Evolutionary conservation across 176 grass and related monocot species (phyloP).

Genomic region (Triticum timopheevii): DNA sequence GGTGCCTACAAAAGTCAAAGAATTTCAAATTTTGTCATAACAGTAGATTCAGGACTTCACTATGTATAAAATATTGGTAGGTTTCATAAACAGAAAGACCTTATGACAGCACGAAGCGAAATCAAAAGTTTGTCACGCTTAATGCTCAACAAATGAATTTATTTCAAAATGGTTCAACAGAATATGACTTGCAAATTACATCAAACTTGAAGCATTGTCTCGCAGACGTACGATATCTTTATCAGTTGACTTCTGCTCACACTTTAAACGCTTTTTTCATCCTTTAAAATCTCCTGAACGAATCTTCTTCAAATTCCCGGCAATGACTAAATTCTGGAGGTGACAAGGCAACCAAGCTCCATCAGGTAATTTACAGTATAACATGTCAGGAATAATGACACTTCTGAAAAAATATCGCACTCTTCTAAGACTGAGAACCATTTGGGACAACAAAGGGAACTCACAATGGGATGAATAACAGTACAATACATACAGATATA

Average conservation of each 20-base stretch:
- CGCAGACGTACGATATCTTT: slow-evolving; percentile 27
- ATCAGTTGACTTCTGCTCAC: slow-evolving; percentile 22
- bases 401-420: neutral
- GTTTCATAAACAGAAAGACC: neutral
- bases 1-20: too few species aligned
- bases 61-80: too few species aligned
- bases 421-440: neutral
- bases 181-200: slow-evolving; percentile 35
- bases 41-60: too few species aligned
- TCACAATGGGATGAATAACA: neutral
- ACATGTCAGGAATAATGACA: too few species aligned
- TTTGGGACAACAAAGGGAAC: neutral
- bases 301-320: neutral
- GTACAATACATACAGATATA: neutral
- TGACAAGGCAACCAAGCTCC: slow-evolving; percentile 4
- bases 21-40: too few species aligned
- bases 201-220: slow-evolving; percentile 29
- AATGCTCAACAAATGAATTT: neutral
- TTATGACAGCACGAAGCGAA: neutral
- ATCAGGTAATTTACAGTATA: neutral
- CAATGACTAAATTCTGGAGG: slow-evolving; percentile 33
- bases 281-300: slow-evolving; percentile 17
- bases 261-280: slow-evolving; percentile 44
- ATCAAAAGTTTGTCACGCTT: neutral
- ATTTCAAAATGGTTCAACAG: neutral